A percentile compares a stretch with the other conserved stretches of the same genome.
Conservation (phyloP, 345 rosid species). For the Durio zibethinus region DNA sequence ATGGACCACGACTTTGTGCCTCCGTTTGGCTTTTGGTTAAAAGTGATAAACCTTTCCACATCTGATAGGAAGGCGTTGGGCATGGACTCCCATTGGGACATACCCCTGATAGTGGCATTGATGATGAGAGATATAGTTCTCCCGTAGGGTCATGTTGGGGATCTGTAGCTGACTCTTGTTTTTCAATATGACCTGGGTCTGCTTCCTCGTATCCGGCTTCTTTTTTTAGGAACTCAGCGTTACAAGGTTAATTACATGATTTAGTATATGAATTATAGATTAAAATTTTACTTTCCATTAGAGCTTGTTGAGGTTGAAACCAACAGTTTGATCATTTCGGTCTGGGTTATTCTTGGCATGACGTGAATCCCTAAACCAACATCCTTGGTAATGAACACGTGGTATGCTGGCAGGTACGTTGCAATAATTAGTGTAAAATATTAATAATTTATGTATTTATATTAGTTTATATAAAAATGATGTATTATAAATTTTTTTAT, state of each 20-base stretch:
- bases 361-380: conserved; percentile 3
- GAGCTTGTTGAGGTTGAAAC: too few species aligned
- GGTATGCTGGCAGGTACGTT: conserved; percentile 33
- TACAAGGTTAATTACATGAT: too few species aligned
- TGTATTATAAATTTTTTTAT: too few species aligned
- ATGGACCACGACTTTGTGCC: neutral
- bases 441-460: too few species aligned
- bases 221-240: too few species aligned
- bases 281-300: too few species aligned
- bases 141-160: neutral
- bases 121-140: too few species aligned
- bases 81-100: neutral
- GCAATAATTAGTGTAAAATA: too few species aligned
- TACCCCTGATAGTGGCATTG: neutral
- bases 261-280: too few species aligned
- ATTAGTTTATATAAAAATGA: too few species aligned
- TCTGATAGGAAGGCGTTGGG: neutral
- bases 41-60: neutral
- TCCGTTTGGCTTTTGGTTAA: neutral
- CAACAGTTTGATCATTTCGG: neutral
- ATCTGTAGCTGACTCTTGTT: neutral
- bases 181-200: too few species aligned
- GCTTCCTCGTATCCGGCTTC: too few species aligned
- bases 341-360: neutral
- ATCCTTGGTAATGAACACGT: conserved; percentile 16